Evolutionary conservation across 2,329 filamentous ascomycete genomes (phyloP).

Genomic region (Pseudocercospora pini-densiflorae): DNA sequence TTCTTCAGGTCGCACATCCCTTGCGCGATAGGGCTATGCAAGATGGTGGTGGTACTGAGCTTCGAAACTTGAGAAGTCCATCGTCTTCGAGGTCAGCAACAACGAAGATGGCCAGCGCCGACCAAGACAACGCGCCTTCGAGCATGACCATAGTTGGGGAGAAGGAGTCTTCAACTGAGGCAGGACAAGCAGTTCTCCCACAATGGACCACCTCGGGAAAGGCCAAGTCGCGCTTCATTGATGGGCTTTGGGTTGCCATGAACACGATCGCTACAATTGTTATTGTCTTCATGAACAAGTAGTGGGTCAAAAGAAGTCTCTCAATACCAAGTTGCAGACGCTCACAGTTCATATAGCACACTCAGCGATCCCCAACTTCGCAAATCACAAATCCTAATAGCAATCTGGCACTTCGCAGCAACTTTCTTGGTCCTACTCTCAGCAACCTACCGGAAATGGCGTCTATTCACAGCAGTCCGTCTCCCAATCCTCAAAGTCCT

Average conservation of each 20-base stretch:
- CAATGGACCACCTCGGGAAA: neutral
- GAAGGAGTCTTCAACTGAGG: too few relatives aligned
- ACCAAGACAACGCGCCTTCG: too few relatives aligned
- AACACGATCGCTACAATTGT: slow-evolving; percentile 13
- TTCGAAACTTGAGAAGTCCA: too few relatives aligned
- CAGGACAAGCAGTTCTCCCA: too few relatives aligned
- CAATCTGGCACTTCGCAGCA: slow-evolving; percentile 17
- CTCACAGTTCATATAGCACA: neutral
- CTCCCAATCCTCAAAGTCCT: slow-evolving; percentile 13
- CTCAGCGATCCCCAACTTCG: slow-evolving; percentile 17
- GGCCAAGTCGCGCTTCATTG: slow-evolving; percentile 7
- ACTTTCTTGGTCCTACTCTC: slow-evolving; percentile 13
- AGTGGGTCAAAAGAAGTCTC: neutral
- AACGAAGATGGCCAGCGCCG: too few relatives aligned
- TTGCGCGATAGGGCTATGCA: too few relatives aligned
- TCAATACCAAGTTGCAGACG: neutral
- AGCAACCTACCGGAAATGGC: slow-evolving; percentile 9
- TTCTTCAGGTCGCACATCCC: too few relatives aligned
- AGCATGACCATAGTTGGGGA: too few relatives aligned
- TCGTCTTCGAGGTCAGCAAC: too few relatives aligned
- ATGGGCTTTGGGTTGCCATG: slow-evolving; percentile 14
- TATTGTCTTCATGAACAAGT: slow-evolving; percentile 18
- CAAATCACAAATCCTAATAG: slow-evolving; percentile 16
- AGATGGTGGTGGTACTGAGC: too few relatives aligned
- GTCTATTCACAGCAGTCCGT: slow-evolving; percentile 13